phyloP scores from a whole-genome alignment of 441 rosid genomes.

The Erysimum pusillum region DNA sequence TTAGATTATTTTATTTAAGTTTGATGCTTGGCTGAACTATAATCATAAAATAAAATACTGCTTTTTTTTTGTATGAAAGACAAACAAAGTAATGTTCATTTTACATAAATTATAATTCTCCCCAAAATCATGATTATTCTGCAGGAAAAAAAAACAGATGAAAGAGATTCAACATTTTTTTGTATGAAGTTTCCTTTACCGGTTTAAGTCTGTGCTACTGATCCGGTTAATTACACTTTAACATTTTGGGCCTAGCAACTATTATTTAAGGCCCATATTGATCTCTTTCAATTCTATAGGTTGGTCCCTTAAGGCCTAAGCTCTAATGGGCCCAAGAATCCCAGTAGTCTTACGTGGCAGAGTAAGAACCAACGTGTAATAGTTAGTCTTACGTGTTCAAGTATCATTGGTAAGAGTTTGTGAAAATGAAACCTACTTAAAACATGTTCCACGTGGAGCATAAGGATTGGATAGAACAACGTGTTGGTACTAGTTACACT shows the following conservation, averaged over 20 bases:
- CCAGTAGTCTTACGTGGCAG: constrained; percentile 35
- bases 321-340: constrained; percentile 18
- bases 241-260: constrained; percentile 8
- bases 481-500: constrained; percentile 51
- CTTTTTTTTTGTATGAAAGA: no score
- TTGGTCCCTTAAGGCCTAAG: not conserved
- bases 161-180: not conserved
- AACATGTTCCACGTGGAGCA: constrained; percentile 48
- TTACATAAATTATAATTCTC: not conserved
- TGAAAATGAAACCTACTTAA: not conserved
- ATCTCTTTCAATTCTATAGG: not conserved
- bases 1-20: not conserved
- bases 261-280: not conserved
- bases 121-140: constrained; percentile 1
- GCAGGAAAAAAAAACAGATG: not conserved
- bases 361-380: constrained; percentile 42
- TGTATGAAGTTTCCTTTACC: not conserved
- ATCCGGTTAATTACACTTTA: not conserved
- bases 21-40: not conserved
- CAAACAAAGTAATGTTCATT: not conserved
- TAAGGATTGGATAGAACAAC: constrained; percentile 52
- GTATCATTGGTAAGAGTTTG: not conserved
- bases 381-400: constrained; percentile 25
- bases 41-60: not conserved
- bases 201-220: not conserved